Evolutionary conservation across 2,329 filamentous ascomycete species (phyloP), one percentile per base, ranked within the genome.

Genomic region (Pezicula carpinea): DNA sequence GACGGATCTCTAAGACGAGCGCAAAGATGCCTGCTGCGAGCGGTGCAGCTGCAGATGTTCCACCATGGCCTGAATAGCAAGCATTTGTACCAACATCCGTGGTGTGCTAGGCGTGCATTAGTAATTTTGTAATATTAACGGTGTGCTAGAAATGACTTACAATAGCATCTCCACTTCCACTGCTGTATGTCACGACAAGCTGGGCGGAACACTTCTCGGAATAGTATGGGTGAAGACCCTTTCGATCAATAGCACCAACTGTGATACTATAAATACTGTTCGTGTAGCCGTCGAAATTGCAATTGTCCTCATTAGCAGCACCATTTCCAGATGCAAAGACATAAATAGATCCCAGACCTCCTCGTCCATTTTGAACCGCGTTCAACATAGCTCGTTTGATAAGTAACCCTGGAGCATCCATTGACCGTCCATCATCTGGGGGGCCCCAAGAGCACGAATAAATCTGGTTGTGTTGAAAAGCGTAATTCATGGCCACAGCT

Each of bases 191-290:
- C 8, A 99, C 93, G 3, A 96, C 91, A 39, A 99, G 74, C 64
- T 96, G 89, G 18, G 93, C 93, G 3, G 92, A 96, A 71, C 93
- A 99, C 53, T 89, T 85, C 67, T 99, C 93, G 0, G 92, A 96
- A 67, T 99, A 99, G 66, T 92, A 93, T 0, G 93, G 91, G 63
- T 97, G 92, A n/a, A 79, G 69, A 33, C 92, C 91, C 56, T 86
- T 82, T 49, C 89, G 79, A 64, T 96, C 91, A 52, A 99, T 85
- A 29, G 92, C 92, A 32, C 93, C 93, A 15, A 99, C 90, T 0
- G 91, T 96, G 59, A 99, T 93, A 65, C 90, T 96, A 75, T 97
- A 99, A 59, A 99, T 99, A 64, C 91, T 96, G 73, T 99, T 99
- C 50, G 93, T 99, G 69, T 99, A 99, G 33, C 93, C 93, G 64